Evolutionary conservation across 306 rosid genomes (phyloP).

Genomic region (Rosa rugosa): DNA sequence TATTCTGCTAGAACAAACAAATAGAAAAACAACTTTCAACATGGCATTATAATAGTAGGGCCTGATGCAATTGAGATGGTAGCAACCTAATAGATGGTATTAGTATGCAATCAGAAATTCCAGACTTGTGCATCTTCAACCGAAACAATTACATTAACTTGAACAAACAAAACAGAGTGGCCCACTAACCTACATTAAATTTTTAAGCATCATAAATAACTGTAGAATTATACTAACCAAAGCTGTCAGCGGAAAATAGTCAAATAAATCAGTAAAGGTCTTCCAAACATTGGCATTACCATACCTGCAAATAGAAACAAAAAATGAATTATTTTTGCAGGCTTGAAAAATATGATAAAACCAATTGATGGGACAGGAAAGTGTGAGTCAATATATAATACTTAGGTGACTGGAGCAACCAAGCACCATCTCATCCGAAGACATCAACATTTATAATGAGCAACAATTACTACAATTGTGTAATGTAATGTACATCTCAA

Average conservation of each 20-base stretch:
- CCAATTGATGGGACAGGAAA: not conserved
- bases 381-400: not conserved
- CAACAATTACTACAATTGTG: not conserved
- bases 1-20: not conserved
- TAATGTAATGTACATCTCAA: not conserved
- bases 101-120: not conserved
- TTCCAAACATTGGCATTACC: slow-evolving; percentile 99
- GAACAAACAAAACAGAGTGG: not conserved
- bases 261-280: slow-evolving; percentile 90
- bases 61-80: not conserved
- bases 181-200: not conserved
- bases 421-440: not conserved
- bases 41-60: not conserved
- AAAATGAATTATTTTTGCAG: not conserved
- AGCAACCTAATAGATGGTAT: not conserved
- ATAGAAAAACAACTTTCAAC: not conserved
- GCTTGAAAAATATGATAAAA: slow-evolving; percentile 5
- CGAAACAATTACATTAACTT: not conserved
- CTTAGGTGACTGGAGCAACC: not conserved
- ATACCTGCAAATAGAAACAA: slow-evolving; percentile 62
- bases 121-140: not conserved
- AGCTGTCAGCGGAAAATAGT: slow-evolving; percentile 95
- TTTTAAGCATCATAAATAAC: slow-evolving; percentile 1
- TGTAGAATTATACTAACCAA: slow-evolving; percentile 59
- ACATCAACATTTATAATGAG: not conserved